Conservation (phyloP, 129 eudicot species). For the Centella asiatica region DNA sequence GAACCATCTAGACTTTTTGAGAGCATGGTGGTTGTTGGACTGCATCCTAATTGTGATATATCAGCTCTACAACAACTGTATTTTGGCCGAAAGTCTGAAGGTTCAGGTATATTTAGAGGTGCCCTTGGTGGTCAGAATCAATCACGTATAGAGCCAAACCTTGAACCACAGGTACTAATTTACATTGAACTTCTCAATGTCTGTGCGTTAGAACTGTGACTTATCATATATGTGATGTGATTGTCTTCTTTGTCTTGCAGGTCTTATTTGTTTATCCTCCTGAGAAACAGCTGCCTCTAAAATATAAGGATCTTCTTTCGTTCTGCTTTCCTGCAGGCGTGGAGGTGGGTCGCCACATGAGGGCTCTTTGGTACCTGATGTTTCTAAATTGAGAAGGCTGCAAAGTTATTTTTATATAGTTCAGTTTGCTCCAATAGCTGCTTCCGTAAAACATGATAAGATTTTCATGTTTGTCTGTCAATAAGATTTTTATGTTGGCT, state of each 20-base stretch:
- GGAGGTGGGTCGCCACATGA: constrained; percentile 50
- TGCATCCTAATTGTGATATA: constrained; percentile 83
- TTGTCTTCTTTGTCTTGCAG: constrained; percentile 36
- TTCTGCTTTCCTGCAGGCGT: constrained; percentile 98
- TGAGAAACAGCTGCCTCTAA: constrained; percentile 78
- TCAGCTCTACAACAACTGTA: constrained; percentile 61
- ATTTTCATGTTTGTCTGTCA: too few species aligned
- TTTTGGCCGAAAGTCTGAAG: constrained; percentile 75
- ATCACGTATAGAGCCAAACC: constrained; percentile 81
- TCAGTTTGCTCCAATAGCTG: not conserved
- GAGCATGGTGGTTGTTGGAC: constrained; percentile 97
- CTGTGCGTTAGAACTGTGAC: not conserved
- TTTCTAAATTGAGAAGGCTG: not conserved
- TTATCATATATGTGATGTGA: constrained; percentile 9
- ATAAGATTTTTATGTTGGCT: too few species aligned
- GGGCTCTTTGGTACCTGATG: not conserved
- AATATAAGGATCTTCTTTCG: constrained; percentile 92
- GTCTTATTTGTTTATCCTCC: constrained; percentile 97
- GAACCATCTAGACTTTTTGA: constrained; percentile 93
- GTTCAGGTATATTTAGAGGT: constrained; percentile 68
- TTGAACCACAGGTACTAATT: constrained; percentile 86
- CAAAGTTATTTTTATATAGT: not conserved
- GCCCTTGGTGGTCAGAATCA: constrained; percentile 76
- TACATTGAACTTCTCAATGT: not conserved
- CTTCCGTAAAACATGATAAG: not conserved